Conservation (phyloP, 257 asterid species). For the Lithospermum erythrorhizon region DNA sequence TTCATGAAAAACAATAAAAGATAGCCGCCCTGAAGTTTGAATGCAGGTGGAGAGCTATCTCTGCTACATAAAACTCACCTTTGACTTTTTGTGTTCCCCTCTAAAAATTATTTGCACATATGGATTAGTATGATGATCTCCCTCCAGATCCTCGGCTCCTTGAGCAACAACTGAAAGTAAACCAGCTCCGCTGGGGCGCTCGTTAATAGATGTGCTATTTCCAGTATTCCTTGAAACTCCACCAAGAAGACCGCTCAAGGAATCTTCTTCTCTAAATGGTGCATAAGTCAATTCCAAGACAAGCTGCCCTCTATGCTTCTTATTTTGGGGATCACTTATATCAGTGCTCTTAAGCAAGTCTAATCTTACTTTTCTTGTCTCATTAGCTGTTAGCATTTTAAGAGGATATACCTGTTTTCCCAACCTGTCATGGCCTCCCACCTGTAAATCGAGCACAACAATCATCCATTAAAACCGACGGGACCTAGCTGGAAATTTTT, state of each 20-base stretch:
- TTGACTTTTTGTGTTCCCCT: slow-evolving; percentile 77
- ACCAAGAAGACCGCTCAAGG: slow-evolving; percentile 31
- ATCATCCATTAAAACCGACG: background rate
- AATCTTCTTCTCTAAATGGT: slow-evolving; percentile 59
- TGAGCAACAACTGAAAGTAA: slow-evolving; percentile 52
- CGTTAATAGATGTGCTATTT: slow-evolving; percentile 24
- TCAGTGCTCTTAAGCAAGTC: slow-evolving; percentile 27
- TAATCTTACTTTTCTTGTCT: slow-evolving; percentile 37
- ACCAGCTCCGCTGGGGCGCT: slow-evolving; percentile 53
- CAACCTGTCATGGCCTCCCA: slow-evolving; percentile 65
- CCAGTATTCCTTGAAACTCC: slow-evolving; percentile 22
- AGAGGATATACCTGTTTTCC: slow-evolving; percentile 68
- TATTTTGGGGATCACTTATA: slow-evolving; percentile 28
- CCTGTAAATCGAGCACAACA: slow-evolving; percentile 28
- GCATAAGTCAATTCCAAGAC: slow-evolving; percentile 58
- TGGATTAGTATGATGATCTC: slow-evolving; percentile 70
- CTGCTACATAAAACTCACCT: slow-evolving; percentile 22
- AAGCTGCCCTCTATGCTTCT: slow-evolving; percentile 64
- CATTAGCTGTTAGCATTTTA: slow-evolving; percentile 50
- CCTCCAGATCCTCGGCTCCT: slow-evolving; percentile 79
- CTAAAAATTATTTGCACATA: slow-evolving; percentile 41
- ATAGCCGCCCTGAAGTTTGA: too few relatives aligned
- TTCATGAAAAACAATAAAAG: too few relatives aligned
- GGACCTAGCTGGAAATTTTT: background rate
- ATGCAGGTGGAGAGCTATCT: too few relatives aligned